phyloP scores from a whole-genome alignment of 1,139 yeast species.

The Oligophagozyma castellii region DNA sequence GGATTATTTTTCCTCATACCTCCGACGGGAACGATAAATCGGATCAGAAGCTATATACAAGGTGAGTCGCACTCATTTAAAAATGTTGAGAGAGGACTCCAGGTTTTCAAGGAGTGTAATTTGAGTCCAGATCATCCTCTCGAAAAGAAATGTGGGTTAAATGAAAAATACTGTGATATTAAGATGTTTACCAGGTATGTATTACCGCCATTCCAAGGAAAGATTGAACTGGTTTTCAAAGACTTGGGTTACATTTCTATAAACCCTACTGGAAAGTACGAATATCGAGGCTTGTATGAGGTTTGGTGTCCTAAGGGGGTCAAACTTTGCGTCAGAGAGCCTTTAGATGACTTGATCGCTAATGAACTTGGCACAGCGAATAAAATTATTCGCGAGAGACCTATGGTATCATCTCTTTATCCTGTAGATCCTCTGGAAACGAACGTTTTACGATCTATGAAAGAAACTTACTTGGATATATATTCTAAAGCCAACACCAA shows the following conservation, averaged over 20 bases:
- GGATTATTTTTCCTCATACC: constrained; percentile 44
- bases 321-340: constrained; percentile 30
- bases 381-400: constrained; percentile 2
- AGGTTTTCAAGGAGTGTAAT: constrained; percentile 19
- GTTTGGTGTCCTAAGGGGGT: constrained; percentile 39
- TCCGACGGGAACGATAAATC: constrained; percentile 33
- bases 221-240: constrained; percentile 53
- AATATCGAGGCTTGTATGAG: constrained; percentile 28
- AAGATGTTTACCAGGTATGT: constrained; percentile 31
- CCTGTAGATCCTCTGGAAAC: not conserved
- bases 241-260: constrained; percentile 57
- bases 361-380: not conserved
- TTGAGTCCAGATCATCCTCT: constrained; percentile 17
- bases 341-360: constrained; percentile 14
- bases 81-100: constrained; percentile 20
- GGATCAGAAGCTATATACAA: constrained; percentile 23
- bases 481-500: too few relatives aligned
- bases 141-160: constrained; percentile 26
- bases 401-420: constrained; percentile 18
- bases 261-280: constrained; percentile 46
- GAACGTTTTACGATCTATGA: not conserved
- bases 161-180: constrained; percentile 23
- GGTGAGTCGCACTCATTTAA: constrained; percentile 20
- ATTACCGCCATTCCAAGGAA: constrained; percentile 57
- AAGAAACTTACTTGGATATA: constrained; percentile 9